Conservation (phyloP, 2,329 filamentous ascomycete genomes). For the Monosporascus sp. region DNA sequence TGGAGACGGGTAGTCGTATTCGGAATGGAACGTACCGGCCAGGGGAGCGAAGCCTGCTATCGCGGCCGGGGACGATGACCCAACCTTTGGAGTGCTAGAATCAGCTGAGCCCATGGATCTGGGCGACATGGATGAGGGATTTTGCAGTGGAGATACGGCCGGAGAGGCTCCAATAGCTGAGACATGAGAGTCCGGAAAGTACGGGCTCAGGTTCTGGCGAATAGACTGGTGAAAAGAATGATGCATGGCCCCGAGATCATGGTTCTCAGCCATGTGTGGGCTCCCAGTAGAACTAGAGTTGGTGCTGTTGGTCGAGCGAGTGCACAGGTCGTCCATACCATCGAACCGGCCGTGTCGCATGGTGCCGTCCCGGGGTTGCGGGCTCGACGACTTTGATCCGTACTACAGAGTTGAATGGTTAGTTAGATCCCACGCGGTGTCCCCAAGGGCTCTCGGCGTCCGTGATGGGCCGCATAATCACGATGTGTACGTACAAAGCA, state of each 20-base stretch:
- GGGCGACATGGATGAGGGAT: slow-evolving; percentile 16
- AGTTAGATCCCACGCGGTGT: slow-evolving; percentile 13
- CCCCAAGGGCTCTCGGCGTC: slow-evolving; percentile 9
- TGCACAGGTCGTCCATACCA: slow-evolving; percentile 31
- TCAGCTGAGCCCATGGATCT: slow-evolving; percentile 26
- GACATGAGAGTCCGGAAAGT: slow-evolving; percentile 28
- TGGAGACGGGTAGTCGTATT: slow-evolving; percentile 13
- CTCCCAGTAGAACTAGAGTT: slow-evolving; percentile 33
- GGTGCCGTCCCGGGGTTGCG: slow-evolving; percentile 45
- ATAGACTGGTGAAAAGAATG: slow-evolving; percentile 36
- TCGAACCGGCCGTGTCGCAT: slow-evolving; percentile 39
- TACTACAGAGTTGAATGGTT: slow-evolving; percentile 41
- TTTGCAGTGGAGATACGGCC: slow-evolving; percentile 27
- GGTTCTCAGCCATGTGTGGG: slow-evolving; percentile 30
- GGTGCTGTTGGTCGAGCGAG: slow-evolving; percentile 29
- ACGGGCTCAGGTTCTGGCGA: slow-evolving; percentile 30
- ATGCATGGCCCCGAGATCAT: slow-evolving; percentile 34
- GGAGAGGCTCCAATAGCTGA: slow-evolving; percentile 28
- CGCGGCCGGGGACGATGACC: slow-evolving; percentile 40
- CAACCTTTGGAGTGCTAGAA: slow-evolving; percentile 30
- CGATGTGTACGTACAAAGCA: slow-evolving; percentile 87
- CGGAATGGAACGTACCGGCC: slow-evolving; percentile 33
- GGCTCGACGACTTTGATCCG: slow-evolving; percentile 52
- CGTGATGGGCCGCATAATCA: slow-evolving; percentile 9
- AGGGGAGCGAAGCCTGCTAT: slow-evolving; percentile 40